Base-by-base conservation (phyloP, 78 protist genomes). In the Paratrimastix pyriformis region DNA sequence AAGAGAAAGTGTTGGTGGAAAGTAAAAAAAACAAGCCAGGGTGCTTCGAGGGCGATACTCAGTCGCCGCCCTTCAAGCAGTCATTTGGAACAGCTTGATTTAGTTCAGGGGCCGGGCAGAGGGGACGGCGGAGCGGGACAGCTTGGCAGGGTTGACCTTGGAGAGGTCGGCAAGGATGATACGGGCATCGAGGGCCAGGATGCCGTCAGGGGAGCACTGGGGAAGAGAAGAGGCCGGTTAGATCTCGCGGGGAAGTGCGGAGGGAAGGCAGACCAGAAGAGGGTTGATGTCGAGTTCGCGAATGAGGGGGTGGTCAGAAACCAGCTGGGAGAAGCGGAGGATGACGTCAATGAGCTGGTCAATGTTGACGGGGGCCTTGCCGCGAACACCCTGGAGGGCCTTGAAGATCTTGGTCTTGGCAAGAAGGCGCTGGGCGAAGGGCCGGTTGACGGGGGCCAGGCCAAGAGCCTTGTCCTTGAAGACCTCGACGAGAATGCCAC, bases 211-310 rank as follows among this genome's bases (percentile, higher is more conserved):
- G 15, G 65, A 70, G 9, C 48, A n/a, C n/a, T n/a, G n/a, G n/a
- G n/a, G n/a, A n/a, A n/a, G n/a, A n/a, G 40, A 4, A 74, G 42
- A 46, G 78, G 78, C 26, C 43, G 32, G 11, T 15, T 11, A n/a
- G 45, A 29, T n/a, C n/a, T n/a, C n/a, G n/a, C n/a, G n/a, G n/a
- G n/a, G n/a, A n/a, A n/a, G n/a, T n/a, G n/a, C n/a, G n/a, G n/a
- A n/a, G n/a, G n/a, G n/a, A n/a, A n/a, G n/a, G n/a, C n/a, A n/a
- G n/a, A n/a, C 40, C 13, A 65, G 45, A 8, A 65, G 29, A 4
- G 72, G 72, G 75, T 79, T 79, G 69, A 79, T 79, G 43, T 79
- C 83, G 33, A 69, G 35, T 46, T 79, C 83, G n/a, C 5, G 29
- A 46, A 79, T 70, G 43, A 37, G 8, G 21, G 65, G 65, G 65